Conservation (phyloP, 2,329 filamentous ascomycete genomes). For the Rutstroemia sp. region DNA sequence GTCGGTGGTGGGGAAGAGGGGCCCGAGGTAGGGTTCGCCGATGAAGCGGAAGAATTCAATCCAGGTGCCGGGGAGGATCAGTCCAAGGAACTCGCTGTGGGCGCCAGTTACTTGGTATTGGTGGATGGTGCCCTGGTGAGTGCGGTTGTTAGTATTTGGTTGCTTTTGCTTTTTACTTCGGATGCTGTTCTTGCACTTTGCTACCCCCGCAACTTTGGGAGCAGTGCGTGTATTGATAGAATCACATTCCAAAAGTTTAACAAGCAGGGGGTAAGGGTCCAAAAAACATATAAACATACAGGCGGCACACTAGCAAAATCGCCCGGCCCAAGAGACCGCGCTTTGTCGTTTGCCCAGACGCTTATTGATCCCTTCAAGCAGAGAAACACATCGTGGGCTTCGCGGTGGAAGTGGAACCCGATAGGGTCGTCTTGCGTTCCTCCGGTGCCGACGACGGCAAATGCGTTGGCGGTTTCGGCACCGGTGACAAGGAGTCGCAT, state of each 20-base stretch:
- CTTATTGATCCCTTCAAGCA: conserved; percentile 48
- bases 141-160: neutral
- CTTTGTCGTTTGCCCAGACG: conserved; percentile 50
- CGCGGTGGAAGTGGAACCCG: conserved; percentile 49
- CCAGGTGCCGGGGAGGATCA: conserved; percentile 52
- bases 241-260: neutral
- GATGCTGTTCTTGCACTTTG: neutral
- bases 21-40: conserved; percentile 42
- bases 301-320: conserved; percentile 53
- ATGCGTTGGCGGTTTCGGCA: conserved; percentile 25
- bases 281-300: conserved; percentile 28
- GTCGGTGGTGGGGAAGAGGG: conserved; percentile 44
- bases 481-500: conserved; percentile 23
- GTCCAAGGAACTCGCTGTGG: conserved; percentile 45
- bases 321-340: conserved; percentile 44
- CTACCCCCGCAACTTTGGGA: neutral
- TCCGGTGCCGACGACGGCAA: conserved; percentile 23
- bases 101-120: conserved; percentile 47
- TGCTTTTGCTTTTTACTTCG: neutral
- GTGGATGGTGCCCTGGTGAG: conserved; percentile 40
- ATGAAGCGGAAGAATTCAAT: conserved; percentile 54
- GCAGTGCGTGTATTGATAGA: neutral
- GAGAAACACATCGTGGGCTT: conserved; percentile 51
- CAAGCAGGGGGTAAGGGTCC: neutral
- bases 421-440: conserved; percentile 23